Base-by-base conservation (phyloP, 176 grass and related monocot genomes). In the Oropetium thomaeum region DNA sequence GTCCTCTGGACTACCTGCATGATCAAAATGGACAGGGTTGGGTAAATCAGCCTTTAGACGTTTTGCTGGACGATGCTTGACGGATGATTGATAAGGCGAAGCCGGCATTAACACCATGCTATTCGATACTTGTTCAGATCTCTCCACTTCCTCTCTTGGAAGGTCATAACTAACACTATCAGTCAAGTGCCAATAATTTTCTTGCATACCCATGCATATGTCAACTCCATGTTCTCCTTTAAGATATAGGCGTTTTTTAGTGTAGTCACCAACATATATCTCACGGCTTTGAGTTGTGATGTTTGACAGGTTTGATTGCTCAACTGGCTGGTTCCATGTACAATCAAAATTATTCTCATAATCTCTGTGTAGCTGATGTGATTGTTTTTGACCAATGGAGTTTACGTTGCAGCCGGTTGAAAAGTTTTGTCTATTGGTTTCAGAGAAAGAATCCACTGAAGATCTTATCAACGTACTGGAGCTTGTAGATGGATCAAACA, bases 191-290 rank as follows among this genome's bases (percentile, higher is more conserved):
- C 57, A 25, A 65, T 73, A 47, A 19, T 35, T 82, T 77, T 45
- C 82, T 71, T 84, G 79, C 71, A 84, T 97, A 84, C 63, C 93
- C 90, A 32, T 81, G 86, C 87, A 54, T 54, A 10, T 22, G 2
- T 49, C 70, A 64, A 75, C 33, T 59, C 32, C 30, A 4, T 70
- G 74, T 61, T 89, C 73, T 78, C 49, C 79, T 27, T 76, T 75
- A 11, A 62, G 44, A 74, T 73, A 52, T 0, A 15, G 60, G 19
- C 52, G 66, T 22, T 61, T 80, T 45, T 70, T 67, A 61, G 45
- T 70, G 76, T 90, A 81, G 22, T 81, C 82, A 69, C 78, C 62
- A 8, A 82, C 52, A 58, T 77, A 51, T 23, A 85, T 62, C 29
- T 73, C 79, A 8, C 31, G 63, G 58, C 40, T 26, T 62, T 51